Percentiles rank a stretch among this genome's conserved stretches.
Evolutionary conservation across 495 filamentous ascomycete species (phyloP).

Genomic region (Lepraria neglecta): DNA sequence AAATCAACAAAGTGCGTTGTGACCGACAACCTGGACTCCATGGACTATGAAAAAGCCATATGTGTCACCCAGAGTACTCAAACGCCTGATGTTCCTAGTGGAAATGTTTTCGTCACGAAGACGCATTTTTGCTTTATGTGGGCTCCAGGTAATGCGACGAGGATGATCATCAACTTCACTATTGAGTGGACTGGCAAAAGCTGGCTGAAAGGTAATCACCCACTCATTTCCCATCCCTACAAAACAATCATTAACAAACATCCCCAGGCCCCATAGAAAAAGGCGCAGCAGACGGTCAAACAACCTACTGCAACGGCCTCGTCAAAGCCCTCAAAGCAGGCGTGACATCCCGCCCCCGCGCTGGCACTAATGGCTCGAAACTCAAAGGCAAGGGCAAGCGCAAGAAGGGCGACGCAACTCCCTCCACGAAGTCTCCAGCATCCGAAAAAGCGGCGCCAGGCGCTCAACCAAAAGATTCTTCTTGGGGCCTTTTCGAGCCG

Average conservation of each 20-base stretch:
- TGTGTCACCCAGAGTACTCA: conserved; percentile 73
- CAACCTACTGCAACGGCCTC: conserved; percentile 68
- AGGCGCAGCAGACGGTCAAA: conserved; percentile 86
- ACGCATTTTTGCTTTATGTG: conserved; percentile 92
- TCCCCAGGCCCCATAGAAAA: conserved; percentile 82
- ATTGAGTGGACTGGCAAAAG: conserved; percentile 98
- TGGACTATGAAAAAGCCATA: conserved; percentile 84
- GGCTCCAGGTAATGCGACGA: conserved; percentile 77
- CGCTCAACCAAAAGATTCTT: conserved; percentile 31
- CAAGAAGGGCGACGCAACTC: conserved; percentile 50
- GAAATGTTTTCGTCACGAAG: conserved; percentile 84
- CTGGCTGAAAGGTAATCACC: conserved; percentile 81
- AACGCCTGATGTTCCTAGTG: conserved; percentile 91
- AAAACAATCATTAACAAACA: conserved; percentile 27
- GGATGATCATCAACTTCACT: conserved; percentile 74
- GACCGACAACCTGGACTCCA: conserved; percentile 68
- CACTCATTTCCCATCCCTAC: not conserved
- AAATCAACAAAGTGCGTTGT: conserved; percentile 94
- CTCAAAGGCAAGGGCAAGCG: conserved; percentile 44
- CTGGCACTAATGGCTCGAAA: conserved; percentile 39
- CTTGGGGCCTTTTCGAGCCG: conserved; percentile 80
- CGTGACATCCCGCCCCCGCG: conserved; percentile 57
- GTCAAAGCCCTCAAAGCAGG: conserved; percentile 65
- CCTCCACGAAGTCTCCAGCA: conserved; percentile 41
- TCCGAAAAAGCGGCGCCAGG: conserved; percentile 33